A percentile compares a stretch with the other conserved stretches of the same genome.
Evolutionary conservation across 805 yeast genomes (phyloP).

Genomic region (Maudiozyma turicensis): DNA sequence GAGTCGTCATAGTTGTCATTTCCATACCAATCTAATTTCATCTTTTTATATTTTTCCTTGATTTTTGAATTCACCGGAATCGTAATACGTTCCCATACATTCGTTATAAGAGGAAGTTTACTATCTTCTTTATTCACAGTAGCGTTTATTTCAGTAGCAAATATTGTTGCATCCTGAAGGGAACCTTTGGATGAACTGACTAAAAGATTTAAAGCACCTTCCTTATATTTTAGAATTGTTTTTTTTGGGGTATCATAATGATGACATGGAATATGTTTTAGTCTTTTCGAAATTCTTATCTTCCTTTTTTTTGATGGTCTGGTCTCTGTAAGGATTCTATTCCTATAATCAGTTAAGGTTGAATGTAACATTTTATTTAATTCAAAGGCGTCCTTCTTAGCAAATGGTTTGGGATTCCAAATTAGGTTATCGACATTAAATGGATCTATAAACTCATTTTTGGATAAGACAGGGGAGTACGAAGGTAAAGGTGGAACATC

Average conservation of each 20-base stretch:
- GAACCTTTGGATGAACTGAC: conserved; percentile 25
- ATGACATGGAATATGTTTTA: conserved; percentile 12
- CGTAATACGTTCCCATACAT: conserved; percentile 21
- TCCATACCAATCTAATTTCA: conserved; percentile 12
- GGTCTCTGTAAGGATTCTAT: neutral
- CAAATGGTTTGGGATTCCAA: conserved; percentile 5
- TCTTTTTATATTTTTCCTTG: conserved; percentile 17
- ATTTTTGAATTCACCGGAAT: conserved; percentile 24
- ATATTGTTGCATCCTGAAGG: conserved; percentile 25
- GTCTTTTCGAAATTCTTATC: neutral
- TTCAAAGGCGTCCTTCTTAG: conserved; percentile 10
- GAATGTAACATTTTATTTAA: conserved; percentile 12
- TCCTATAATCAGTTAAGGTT: conserved; percentile 2
- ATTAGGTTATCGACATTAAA: conserved; percentile 4
- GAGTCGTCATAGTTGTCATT: conserved; percentile 8
- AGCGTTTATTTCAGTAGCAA: conserved; percentile 27
- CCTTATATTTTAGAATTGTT: conserved; percentile 15
- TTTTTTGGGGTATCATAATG: conserved; percentile 11
- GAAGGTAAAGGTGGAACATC: conserved; percentile 15
- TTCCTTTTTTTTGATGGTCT: conserved; percentile 1
- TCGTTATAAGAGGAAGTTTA: conserved; percentile 18
- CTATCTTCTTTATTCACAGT: conserved; percentile 9
- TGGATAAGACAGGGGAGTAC: conserved; percentile 10
- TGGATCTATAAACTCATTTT: conserved; percentile 9
- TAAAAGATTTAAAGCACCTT: conserved; percentile 16